Base-by-base conservation (phyloP, 768 basidiomycete species). In the Trametes cingulata region DNA sequence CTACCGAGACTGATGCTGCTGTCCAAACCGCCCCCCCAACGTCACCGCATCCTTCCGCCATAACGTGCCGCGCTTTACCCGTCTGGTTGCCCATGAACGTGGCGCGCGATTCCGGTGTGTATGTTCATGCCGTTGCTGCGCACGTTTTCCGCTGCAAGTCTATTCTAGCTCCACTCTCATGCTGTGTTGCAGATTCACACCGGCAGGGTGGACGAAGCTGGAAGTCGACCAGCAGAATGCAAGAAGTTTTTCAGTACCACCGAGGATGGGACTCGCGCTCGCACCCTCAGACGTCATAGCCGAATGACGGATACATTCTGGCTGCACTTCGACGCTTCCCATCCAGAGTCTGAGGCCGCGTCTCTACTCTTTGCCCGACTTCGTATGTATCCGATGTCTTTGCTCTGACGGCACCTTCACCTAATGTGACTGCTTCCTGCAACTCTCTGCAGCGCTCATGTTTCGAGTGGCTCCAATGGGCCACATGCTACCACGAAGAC, bases 81-180 rank as follows among this genome's bases (percentile, higher is more conserved):
- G 29, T 33, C 29, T 10, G 29, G 6, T 33, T 10, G n/a, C 40
- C 29, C 56, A 35, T 49, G 47, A 57, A 42, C 39, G 47, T 41
- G 39, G 14, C 25, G 25, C 10, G 36, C 22, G 35, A 56, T 48
- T 17, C 50, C 19, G 25, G 24, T 24, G 15, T n/a, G 9, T 13
- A 15, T 15, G 15, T 2, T 35, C 35, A 25, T 49, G 29, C 29
- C 39, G 41, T 33, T 49, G 48, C 47, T 57, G 56, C 56, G 47
- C 56, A 50, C 46, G 47, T 48, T 49, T 15, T 13, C 25, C 19
- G 27, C 36, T 17, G 4, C 35, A n/a, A 41, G 47, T 49, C 47
- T 57, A 57, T 57, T 49, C 47, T 57, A 15, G 40, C 37, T 17
- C 39, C 47, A 25, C 56, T 57, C 56, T 22, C 56, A 49, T 57